Percentiles rank a stretch among this genome's conserved stretches.
Conservation (phyloP, 176 grass and related monocot genomes). For the Lolium multiflorum region DNA sequence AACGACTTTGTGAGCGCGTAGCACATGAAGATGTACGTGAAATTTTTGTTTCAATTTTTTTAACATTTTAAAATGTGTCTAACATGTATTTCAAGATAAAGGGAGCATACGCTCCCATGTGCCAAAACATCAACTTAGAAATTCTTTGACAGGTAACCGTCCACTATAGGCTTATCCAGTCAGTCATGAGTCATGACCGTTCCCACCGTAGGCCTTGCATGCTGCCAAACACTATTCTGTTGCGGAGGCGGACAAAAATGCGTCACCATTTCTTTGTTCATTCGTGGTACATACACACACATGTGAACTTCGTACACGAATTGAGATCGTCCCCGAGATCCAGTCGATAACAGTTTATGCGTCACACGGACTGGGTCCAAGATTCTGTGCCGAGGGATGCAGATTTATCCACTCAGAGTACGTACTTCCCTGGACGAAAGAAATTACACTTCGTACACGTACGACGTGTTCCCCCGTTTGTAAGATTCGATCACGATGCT, state of each 20-base stretch:
- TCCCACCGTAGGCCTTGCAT: background rate
- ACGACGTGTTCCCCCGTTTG: background rate
- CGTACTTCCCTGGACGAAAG: background rate
- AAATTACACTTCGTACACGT: background rate
- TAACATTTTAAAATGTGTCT: no score
- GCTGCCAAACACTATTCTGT: background rate
- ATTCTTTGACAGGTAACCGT: background rate
- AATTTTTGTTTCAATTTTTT: no score
- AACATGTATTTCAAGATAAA: no score
- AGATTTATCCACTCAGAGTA: background rate
- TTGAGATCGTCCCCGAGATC: background rate
- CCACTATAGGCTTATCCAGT: background rate
- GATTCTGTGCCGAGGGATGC: background rate
- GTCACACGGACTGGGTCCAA: background rate
- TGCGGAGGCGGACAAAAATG: background rate
- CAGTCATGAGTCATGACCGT: background rate
- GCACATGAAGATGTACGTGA: no score
- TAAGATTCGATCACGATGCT: conserved; percentile 6
- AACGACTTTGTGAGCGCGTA: no score
- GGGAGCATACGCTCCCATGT: no score
- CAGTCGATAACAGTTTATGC: background rate
- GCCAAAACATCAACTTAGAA: background rate
- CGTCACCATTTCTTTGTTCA: background rate
- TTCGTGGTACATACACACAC: background rate
- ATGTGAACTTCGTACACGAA: background rate